Conservation (phyloP, 805 yeast genomes). For the Lipomyces mesembrius region DNA sequence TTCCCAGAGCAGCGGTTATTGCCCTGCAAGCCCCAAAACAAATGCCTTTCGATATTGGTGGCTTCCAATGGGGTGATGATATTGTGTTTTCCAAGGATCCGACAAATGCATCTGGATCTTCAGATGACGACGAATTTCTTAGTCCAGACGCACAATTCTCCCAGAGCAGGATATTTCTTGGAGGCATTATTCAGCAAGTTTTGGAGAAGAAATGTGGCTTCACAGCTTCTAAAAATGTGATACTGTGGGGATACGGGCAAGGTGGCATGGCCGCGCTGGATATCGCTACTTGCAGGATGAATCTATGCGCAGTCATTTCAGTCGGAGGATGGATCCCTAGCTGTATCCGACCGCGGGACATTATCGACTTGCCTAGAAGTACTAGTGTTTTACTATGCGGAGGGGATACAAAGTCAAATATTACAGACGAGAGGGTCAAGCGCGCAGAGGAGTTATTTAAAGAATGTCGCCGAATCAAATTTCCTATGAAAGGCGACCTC, state of each 20-base stretch:
- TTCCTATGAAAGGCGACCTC: conserved; percentile 31
- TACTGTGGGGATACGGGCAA: conserved; percentile 38
- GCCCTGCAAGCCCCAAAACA: conserved; percentile 36
- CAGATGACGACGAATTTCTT: conserved; percentile 26
- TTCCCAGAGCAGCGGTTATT: conserved; percentile 27
- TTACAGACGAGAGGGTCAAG: conserved; percentile 29
- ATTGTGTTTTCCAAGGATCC: conserved; percentile 32
- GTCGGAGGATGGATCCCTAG: conserved; percentile 38
- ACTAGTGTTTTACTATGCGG: conserved; percentile 34
- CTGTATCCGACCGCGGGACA: conserved; percentile 25
- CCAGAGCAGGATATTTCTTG: conserved; percentile 8
- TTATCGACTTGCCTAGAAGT: conserved; percentile 27
- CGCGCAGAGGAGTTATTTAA: conserved; percentile 19
- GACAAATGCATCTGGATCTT: not conserved
- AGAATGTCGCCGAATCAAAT: conserved; percentile 26
- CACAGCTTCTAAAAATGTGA: conserved; percentile 21
- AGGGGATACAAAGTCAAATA: conserved; percentile 22
- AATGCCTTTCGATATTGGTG: conserved; percentile 38
- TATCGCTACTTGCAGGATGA: conserved; percentile 23
- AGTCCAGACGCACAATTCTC: conserved; percentile 37
- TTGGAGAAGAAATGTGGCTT: conserved; percentile 31
- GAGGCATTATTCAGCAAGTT: conserved; percentile 16
- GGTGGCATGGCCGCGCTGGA: conserved; percentile 38
- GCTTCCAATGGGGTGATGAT: conserved; percentile 38
- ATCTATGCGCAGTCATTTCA: conserved; percentile 33